These are phyloP conservation scores for Saksenaea oblongispora DNA, from an alignment of 371 early-diverging fungal genomes.

Conservation along the genomic window DNA sequence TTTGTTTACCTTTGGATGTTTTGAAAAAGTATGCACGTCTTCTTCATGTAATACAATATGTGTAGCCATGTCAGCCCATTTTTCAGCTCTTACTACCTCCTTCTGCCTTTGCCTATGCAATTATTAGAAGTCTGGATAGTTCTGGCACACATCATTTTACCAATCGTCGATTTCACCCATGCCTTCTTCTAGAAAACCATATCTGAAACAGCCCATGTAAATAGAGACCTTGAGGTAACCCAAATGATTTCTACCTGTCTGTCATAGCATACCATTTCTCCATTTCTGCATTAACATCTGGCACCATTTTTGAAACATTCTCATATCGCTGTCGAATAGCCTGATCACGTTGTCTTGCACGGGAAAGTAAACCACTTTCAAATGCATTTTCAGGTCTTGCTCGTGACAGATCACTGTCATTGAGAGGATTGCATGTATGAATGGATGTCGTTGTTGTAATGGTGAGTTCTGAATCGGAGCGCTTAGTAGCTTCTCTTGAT, in stretches of 20 bases:
- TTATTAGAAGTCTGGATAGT: neutral
- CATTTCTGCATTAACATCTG: conserved; percentile 46
- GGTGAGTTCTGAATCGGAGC: neutral
- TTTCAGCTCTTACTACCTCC: conserved; percentile 46
- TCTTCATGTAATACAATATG: conserved; percentile 29
- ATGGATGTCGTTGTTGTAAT: neutral
- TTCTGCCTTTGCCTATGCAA: conserved; percentile 25
- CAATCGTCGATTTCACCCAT: neutral
- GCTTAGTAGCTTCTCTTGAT: neutral
- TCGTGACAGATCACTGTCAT: neutral
- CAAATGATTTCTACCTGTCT: conserved; percentile 38
- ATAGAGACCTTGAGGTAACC: neutral
- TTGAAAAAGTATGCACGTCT: conserved; percentile 42
- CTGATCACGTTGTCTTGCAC: neutral
- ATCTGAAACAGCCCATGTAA: conserved; percentile 22
- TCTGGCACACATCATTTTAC: conserved; percentile 12
- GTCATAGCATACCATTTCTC: conserved; percentile 52
- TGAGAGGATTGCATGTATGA: neutral
- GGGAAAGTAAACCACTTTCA: neutral
- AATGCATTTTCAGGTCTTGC: neutral
- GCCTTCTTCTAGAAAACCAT: conserved; percentile 44
- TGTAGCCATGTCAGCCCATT: conserved; percentile 63
- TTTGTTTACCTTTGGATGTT: conserved; percentile 38
- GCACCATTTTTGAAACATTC: conserved; percentile 9
- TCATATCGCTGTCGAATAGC: conserved; percentile 15